Base-by-base conservation (phyloP, 345 rosid genomes). In the Eucalyptus erythrocorys region DNA sequence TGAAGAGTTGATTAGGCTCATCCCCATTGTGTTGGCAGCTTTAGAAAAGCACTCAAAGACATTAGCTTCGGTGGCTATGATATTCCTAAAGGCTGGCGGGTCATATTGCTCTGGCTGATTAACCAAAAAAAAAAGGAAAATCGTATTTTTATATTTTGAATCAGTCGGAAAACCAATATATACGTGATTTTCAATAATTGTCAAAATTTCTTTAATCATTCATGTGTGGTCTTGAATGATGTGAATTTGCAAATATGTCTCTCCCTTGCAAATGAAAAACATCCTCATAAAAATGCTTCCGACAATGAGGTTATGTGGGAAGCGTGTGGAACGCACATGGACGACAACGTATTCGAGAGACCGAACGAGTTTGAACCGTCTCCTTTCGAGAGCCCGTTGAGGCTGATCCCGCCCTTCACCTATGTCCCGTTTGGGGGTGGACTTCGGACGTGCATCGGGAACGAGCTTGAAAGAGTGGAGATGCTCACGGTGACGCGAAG, bases 1-100 rank as follows among this genome's bases (percentile, higher is more conserved):
- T 37, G 91, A 90, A 85, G 93, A 91, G 76, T 79, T 89, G 51
- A 81, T 90, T 90, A 90, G 91, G 48, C 12, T 91, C 48, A 49
- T 79, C 47, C 91, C 90, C 55, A 87, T 88, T 16, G 81, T 86
- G 27, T 88, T 51, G 91, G 91, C 11, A 88, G 21, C 79, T 91
- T 91, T 86, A 87, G 84, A 55, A 37, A 79, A 48, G 88, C 93
- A n/a, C 57, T 51, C 50, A 88, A 87, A 51, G 90, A 90, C 88
- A 76, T 85, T 49, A 85, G 42, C 59, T 88, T 89, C 27, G 64
- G 48, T 51, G 91, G 89, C 11, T 66, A 88, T 43, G 68, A 49
- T 32, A 88, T 86, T 45, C 90, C 90, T 15, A 85, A 66, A 43
- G 87, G 87, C 50, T 68, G 85, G 90, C 85, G 8, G 87, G 90